phyloP scores from a whole-genome alignment of 2,329 filamentous ascomycete genomes.

The Pleoardoris graminearum region DNA sequence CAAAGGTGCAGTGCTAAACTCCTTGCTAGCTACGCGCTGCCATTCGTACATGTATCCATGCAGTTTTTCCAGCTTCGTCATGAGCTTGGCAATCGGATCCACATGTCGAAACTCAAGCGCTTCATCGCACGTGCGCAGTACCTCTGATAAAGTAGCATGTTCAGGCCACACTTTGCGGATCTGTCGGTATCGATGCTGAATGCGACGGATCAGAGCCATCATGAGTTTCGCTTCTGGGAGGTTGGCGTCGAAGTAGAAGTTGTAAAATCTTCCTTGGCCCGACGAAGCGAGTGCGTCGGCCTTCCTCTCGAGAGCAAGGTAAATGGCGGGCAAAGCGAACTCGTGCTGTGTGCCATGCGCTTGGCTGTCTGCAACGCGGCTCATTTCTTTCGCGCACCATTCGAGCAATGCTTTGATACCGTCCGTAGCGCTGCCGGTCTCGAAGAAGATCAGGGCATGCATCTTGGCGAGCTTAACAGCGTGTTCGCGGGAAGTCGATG shows the following conservation, averaged over 20 bases:
- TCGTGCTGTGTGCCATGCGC: constrained; percentile 38
- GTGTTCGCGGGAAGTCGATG: constrained; percentile 37
- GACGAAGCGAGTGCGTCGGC: constrained; percentile 46
- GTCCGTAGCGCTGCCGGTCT: constrained; percentile 22
- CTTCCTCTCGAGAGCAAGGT: constrained; percentile 68
- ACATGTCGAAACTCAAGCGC: constrained; percentile 75
- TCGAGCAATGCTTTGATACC: constrained; percentile 33
- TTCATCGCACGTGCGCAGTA: constrained; percentile 73
- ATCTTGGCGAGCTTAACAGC: constrained; percentile 39
- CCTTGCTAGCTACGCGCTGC: constrained; percentile 87
- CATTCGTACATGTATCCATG: constrained; percentile 87
- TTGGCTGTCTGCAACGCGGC: constrained; percentile 30
- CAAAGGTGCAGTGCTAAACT: constrained; percentile 69
- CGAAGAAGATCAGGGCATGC: constrained; percentile 39
- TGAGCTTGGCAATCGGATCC: constrained; percentile 82
- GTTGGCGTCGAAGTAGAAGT: constrained; percentile 88
- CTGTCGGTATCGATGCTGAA: constrained; percentile 72
- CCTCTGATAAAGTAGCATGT: constrained; percentile 80
- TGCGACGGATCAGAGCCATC: constrained; percentile 67
- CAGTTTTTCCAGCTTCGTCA: constrained; percentile 85
- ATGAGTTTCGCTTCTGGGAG: constrained; percentile 74
- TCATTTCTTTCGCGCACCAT: constrained; percentile 37
- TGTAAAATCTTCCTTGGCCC: constrained; percentile 59
- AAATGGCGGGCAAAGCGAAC: constrained; percentile 65
- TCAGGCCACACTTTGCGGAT: constrained; percentile 68